A percentile compares a stretch with the other conserved stretches of the same genome.
Conservation (phyloP, 352 stramenopile genomes). For the Globisporangium nunn region DNA sequence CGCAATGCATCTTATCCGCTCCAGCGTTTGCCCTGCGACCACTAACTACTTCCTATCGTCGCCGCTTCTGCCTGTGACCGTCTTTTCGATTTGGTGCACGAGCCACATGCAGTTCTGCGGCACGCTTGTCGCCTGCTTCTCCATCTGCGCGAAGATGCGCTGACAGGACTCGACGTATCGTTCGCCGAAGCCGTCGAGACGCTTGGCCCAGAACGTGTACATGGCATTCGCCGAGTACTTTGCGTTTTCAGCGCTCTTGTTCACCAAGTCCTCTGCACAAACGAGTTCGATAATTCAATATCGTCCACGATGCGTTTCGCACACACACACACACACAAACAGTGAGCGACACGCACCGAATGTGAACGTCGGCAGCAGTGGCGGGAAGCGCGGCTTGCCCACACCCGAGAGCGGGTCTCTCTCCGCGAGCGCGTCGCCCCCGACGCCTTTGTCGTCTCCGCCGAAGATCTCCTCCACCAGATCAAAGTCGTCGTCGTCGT, state of each 20-base stretch:
- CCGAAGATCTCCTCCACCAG: slow-evolving; percentile 18
- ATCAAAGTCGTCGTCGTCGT: slow-evolving; percentile 36
- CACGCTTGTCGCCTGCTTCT: slow-evolving; percentile 40
- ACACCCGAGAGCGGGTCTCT: slow-evolving; percentile 37
- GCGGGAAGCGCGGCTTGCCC: slow-evolving; percentile 30
- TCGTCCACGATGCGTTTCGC: neutral
- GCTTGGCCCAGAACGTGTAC: slow-evolving; percentile 67
- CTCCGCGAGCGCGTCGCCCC: slow-evolving; percentile 24
- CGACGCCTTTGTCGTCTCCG: slow-evolving; percentile 21
- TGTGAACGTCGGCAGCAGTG: slow-evolving; percentile 41
- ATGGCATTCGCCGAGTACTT: slow-evolving; percentile 49
- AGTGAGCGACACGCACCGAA: slow-evolving; percentile 19
- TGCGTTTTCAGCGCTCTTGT: slow-evolving; percentile 36
- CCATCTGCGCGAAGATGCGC: slow-evolving; percentile 54
- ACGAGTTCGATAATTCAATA: no score
- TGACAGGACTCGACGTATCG: slow-evolving; percentile 64
- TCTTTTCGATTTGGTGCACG: slow-evolving; percentile 37
- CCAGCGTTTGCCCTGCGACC: neutral
- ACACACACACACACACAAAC: neutral
- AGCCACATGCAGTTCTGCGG: slow-evolving; percentile 44
- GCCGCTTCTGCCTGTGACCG: slow-evolving; percentile 22
- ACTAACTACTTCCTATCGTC: slow-evolving; percentile 9
- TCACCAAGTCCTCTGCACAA: slow-evolving; percentile 26
- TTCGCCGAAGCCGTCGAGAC: slow-evolving; percentile 55
- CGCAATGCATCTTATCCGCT: neutral